Percentiles rank a stretch among this genome's conserved stretches.
Evolutionary conservation across 129 eudicot species (phyloP).

Genomic region (Logfia minima): DNA sequence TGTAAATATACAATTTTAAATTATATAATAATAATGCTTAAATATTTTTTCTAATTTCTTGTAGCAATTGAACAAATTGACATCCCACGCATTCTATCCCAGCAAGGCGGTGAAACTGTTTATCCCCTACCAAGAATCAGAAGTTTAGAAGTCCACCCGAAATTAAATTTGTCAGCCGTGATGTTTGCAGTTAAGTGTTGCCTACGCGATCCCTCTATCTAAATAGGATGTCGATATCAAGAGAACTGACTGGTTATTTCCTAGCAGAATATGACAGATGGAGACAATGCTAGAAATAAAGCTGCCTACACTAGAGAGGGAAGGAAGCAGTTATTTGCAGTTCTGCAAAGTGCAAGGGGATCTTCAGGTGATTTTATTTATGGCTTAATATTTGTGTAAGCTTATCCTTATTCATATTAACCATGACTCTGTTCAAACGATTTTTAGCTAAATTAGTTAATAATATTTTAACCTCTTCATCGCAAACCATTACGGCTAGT

Average conservation of each 20-base stretch:
- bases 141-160: slow-evolving; percentile 90
- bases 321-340: slow-evolving; percentile 90
- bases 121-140: slow-evolving; percentile 88
- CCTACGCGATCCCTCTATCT: slow-evolving; percentile 6
- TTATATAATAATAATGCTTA: background rate
- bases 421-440: background rate
- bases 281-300: slow-evolving; percentile 72
- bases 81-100: slow-evolving; percentile 88
- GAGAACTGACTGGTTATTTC: slow-evolving; percentile 31
- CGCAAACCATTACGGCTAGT: slow-evolving; percentile 4
- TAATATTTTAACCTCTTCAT: background rate
- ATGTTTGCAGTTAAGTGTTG: slow-evolving; percentile 82
- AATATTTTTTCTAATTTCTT: slow-evolving; percentile 1
- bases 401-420: slow-evolving; percentile 5
- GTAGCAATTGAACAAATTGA: slow-evolving; percentile 89
- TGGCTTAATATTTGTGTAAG: slow-evolving; percentile 17
- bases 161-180: slow-evolving; percentile 73
- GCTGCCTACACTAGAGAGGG: slow-evolving; percentile 96
- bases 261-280: slow-evolving; percentile 71
- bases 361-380: slow-evolving; percentile 76
- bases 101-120: slow-evolving; percentile 98
- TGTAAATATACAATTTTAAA: background rate
- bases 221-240: slow-evolving; percentile 13
- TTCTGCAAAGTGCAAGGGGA: slow-evolving; percentile 98
- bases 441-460: slow-evolving; percentile 17